Percentiles rank a stretch among this genome's conserved stretches.
Evolutionary conservation across 495 filamentous ascomycete species (phyloP).

Genomic region (Aspergillus haitiensis): DNA sequence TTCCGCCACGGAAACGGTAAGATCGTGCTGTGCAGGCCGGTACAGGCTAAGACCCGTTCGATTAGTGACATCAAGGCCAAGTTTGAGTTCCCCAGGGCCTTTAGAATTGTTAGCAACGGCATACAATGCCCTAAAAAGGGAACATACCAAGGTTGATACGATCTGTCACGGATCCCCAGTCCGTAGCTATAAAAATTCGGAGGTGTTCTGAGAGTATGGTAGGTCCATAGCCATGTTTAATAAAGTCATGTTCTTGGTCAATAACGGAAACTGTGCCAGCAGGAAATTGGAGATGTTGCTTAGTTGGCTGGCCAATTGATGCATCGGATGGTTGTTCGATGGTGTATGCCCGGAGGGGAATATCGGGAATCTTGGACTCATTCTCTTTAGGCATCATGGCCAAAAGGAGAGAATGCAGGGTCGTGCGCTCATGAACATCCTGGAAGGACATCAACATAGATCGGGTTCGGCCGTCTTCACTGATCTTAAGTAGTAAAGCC

Average conservation of each 20-base stretch:
- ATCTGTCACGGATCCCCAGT: slow-evolving; percentile 70
- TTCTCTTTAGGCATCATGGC: slow-evolving; percentile 60
- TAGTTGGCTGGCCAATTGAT: slow-evolving; percentile 29
- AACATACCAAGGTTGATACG: slow-evolving; percentile 64
- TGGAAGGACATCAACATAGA: slow-evolving; percentile 74
- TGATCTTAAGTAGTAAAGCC: slow-evolving; percentile 67
- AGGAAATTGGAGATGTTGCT: slow-evolving; percentile 43
- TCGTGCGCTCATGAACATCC: slow-evolving; percentile 62
- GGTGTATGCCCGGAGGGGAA: slow-evolving; percentile 59
- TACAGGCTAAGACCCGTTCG: slow-evolving; percentile 61
- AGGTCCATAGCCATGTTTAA: slow-evolving; percentile 47
- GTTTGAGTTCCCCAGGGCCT: slow-evolving; percentile 68
- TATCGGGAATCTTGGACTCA: slow-evolving; percentile 62
- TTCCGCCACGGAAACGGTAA: slow-evolving; percentile 68
- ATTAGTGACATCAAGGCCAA: slow-evolving; percentile 59
- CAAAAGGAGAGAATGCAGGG: slow-evolving; percentile 65
- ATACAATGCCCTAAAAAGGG: not conserved
- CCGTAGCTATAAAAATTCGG: slow-evolving; percentile 64
- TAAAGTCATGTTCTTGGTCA: slow-evolving; percentile 48
- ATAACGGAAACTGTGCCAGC: slow-evolving; percentile 50
- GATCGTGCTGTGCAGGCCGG: slow-evolving; percentile 63
- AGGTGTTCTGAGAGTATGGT: slow-evolving; percentile 70
- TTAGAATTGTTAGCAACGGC: slow-evolving; percentile 17
- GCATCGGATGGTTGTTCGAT: slow-evolving; percentile 56
- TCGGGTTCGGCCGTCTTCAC: slow-evolving; percentile 61